Evolutionary conservation across 208 protist genomes (phyloP), one percentile per base, ranked within the genome.

Genomic region (Leptomonas pyrrhocoris): DNA sequence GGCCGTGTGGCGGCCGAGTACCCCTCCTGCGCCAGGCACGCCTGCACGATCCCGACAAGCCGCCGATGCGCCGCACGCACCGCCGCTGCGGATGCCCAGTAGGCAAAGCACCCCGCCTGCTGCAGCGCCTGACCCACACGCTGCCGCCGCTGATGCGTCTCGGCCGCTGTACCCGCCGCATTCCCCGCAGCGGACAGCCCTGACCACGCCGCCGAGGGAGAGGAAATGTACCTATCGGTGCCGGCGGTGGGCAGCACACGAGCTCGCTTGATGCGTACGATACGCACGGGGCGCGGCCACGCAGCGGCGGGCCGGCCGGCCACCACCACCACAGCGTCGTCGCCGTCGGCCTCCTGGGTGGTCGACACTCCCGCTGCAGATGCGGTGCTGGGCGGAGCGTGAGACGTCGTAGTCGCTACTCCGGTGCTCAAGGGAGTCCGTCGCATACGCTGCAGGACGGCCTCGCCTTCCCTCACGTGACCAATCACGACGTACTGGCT

Each of bases 181-280:
- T n/a, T n/a, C n/a, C 48, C 49, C 5, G 15, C 18, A n/a, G 31
- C 19, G 18, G 38, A 78, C 25, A 68, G 43, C 9, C 49, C 58
- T 38, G 38, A 61, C 60, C 54, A 69, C 19, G 54, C 58, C 19
- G 67, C 18, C 13, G 57, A 9, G 2, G 63, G 2, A 2, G 48
- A 18, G 38, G 42, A 5, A 0, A 73, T 2, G 31, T 70, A 89
- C 68, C 53, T 46, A 27, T 84, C 79, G 0, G 86, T 85, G 23
- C 84, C 86, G 2, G 76, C 75, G 7, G 90, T 92, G 43, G 83
- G 79, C 21, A 95, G 73, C 49, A 92, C 84, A 1, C 79, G 74
- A 11, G 72, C 78, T 27, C 88, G 84, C 65, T 88, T 85, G 19
- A 96, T 62, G 23, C 90, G 88, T 30, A 94, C 23, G 36, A 88